Conservation (phyloP, 164 flowering plant species). For the Nelumbo lutea region DNA sequence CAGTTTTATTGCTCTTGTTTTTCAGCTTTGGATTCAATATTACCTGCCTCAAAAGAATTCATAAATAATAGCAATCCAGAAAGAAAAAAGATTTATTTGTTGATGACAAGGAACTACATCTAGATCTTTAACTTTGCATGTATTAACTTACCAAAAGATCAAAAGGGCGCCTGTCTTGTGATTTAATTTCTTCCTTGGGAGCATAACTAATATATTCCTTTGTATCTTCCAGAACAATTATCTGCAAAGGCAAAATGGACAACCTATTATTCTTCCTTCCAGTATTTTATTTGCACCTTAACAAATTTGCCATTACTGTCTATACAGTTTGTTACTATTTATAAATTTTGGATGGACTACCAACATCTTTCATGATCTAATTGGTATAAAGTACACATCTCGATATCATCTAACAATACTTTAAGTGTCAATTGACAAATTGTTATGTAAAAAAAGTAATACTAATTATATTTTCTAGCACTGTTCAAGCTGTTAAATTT, state of each 20-base stretch:
- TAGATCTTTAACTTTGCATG: not conserved
- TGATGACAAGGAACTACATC: constrained; percentile 5
- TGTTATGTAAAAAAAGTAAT: too few species aligned
- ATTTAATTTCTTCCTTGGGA: constrained; percentile 56
- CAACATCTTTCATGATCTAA: too few species aligned
- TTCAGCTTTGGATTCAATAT: constrained; percentile 77
- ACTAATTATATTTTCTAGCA: too few species aligned
- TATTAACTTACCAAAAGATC: constrained; percentile 79
- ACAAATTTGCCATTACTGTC: too few species aligned
- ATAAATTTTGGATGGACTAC: too few species aligned
- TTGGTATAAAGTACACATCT: too few species aligned
- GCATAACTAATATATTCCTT: constrained; percentile 72
- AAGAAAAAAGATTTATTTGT: constrained; percentile 6
- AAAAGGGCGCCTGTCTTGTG: constrained; percentile 72
- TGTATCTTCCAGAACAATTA: constrained; percentile 91
- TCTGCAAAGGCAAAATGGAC: constrained; percentile 36
- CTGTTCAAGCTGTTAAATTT: too few species aligned
- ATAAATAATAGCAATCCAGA: constrained; percentile 17
- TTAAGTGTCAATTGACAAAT: too few species aligned
- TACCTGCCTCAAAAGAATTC: constrained; percentile 53
- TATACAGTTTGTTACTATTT: too few species aligned
- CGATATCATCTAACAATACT: too few species aligned
- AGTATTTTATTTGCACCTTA: too few species aligned
- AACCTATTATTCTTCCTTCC: not conserved
- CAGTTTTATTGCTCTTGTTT: constrained; percentile 63